These are phyloP conservation scores for Raffaelea arxii DNA, from an alignment of 2,329 filamentous ascomycete species.

Conservation along the genomic window DNA sequence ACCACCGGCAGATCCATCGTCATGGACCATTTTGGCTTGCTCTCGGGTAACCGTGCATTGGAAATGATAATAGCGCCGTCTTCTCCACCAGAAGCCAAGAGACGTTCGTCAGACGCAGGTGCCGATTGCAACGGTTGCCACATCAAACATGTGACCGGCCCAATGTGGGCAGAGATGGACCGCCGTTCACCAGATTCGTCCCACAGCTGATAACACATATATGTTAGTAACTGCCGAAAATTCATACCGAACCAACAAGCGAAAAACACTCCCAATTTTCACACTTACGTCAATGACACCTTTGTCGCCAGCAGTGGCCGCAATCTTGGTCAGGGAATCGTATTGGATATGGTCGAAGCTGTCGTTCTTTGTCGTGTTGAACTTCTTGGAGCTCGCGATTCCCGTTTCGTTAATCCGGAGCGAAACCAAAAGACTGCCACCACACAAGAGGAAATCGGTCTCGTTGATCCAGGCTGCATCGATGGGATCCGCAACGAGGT, in stretches of 20 bases:
- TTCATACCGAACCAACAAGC: no score
- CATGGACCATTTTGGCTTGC: conserved; percentile 48
- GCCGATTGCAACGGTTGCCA: conserved; percentile 47
- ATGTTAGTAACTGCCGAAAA: no score
- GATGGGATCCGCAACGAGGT: conserved; percentile 39
- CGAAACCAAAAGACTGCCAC: conserved; percentile 42
- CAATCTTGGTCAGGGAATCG: conserved; percentile 41
- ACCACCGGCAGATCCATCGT: conserved; percentile 49
- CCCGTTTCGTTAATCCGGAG: conserved; percentile 36
- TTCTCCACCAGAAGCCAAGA: conserved; percentile 52
- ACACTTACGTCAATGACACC: conserved; percentile 51
- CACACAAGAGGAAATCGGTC: conserved; percentile 48
- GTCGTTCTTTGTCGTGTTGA: conserved; percentile 44
- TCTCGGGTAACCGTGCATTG: conserved; percentile 46
- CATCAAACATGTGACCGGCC: conserved; percentile 45
- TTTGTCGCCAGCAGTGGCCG: conserved; percentile 50
- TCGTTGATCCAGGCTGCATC: conserved; percentile 53
- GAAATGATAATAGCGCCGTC: conserved; percentile 54
- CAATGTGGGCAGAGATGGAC: conserved; percentile 49
- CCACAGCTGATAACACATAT: no score
- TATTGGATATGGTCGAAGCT: conserved; percentile 46
- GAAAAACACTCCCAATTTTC: not conserved
- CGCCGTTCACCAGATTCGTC: conserved; percentile 41
- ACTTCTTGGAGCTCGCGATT: conserved; percentile 37
- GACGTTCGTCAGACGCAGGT: conserved; percentile 35